Evolutionary conservation across 192 early-diverging fungal genomes (phyloP).

Genomic region (Dissophora globulifera): DNA sequence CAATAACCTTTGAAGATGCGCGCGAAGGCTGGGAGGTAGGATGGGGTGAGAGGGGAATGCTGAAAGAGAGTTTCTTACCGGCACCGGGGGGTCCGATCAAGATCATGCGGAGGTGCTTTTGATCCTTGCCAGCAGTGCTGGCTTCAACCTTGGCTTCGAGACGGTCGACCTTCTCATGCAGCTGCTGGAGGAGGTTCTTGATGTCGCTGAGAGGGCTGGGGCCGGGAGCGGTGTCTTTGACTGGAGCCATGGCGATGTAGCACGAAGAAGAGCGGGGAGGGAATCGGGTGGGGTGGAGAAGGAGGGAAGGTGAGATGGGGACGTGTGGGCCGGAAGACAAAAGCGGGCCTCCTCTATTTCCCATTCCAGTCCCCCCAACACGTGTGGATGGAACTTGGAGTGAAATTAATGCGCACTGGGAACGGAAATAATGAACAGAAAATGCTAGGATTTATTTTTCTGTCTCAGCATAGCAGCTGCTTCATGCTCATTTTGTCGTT

Average conservation of each 20-base stretch:
- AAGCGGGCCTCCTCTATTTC: not conserved
- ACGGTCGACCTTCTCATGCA: conserved; percentile 51
- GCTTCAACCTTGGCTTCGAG: conserved; percentile 39
- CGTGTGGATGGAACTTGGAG: too few relatives aligned
- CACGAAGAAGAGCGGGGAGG: conserved; percentile 14
- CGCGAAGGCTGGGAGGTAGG: not conserved
- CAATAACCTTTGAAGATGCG: too few relatives aligned
- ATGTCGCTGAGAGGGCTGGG: conserved; percentile 44
- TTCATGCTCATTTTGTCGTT: conserved; percentile 18
- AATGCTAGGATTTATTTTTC: too few relatives aligned
- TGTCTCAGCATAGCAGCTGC: conserved; percentile 1
- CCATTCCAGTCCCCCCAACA: not conserved
- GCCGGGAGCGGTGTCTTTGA: conserved; percentile 42
- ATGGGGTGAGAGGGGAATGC: not conserved
- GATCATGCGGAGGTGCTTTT: conserved; percentile 72
- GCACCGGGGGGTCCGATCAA: conserved; percentile 95
- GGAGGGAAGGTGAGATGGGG: not conserved
- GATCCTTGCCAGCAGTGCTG: conserved; percentile 26
- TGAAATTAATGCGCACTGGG: too few relatives aligned
- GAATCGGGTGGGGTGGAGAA: conserved; percentile 1
- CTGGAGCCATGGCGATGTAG: conserved; percentile 32
- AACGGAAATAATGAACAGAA: too few relatives aligned
- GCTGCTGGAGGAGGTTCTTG: conserved; percentile 53
- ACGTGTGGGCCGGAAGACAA: not conserved
- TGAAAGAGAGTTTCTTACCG: conserved; percentile 62